Percentiles rank a stretch among this genome's conserved stretches.
These are phyloP conservation scores for Capsicum baccatum DNA, from an alignment of 257 asterid genomes.

Conservation along the genomic window DNA sequence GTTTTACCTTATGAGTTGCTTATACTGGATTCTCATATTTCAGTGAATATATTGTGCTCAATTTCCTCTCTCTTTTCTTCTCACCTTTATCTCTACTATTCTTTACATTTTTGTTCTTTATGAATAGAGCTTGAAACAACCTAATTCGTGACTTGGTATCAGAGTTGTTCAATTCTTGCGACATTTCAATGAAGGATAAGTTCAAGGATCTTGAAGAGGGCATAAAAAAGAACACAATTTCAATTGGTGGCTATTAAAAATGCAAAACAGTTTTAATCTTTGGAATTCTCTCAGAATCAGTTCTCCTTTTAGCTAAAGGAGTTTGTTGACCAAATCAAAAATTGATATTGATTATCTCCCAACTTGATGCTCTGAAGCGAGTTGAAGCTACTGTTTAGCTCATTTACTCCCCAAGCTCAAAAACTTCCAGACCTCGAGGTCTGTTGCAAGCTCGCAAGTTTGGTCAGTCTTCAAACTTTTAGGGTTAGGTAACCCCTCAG, in stretches of 20 bases:
- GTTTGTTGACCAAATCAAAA: neutral
- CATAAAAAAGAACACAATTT: neutral
- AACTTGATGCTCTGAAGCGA: neutral
- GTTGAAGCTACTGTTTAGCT: neutral
- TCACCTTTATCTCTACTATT: no score
- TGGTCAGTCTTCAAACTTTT: neutral
- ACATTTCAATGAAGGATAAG: no score
- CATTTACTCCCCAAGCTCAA: neutral
- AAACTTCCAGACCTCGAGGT: neutral
- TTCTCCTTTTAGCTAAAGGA: neutral
- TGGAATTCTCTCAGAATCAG: neutral
- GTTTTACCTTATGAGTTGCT: no score
- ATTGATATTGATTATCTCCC: neutral
- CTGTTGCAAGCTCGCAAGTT: neutral
- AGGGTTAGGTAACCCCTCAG: neutral
- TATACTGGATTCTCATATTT: no score
- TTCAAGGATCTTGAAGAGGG: neutral
- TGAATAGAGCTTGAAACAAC: no score
- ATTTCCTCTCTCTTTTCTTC: no score
- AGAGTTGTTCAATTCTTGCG: no score
- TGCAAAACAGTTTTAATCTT: fast-evolving
- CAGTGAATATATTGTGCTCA: no score
- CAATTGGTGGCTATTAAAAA: neutral
- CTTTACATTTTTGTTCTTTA: no score
- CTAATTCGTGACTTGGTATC: no score